Evolutionary conservation across 805 yeast species (phyloP), one percentile per base, ranked within the genome.

Genomic region (Sugiyamaella qingdaonensis): DNA sequence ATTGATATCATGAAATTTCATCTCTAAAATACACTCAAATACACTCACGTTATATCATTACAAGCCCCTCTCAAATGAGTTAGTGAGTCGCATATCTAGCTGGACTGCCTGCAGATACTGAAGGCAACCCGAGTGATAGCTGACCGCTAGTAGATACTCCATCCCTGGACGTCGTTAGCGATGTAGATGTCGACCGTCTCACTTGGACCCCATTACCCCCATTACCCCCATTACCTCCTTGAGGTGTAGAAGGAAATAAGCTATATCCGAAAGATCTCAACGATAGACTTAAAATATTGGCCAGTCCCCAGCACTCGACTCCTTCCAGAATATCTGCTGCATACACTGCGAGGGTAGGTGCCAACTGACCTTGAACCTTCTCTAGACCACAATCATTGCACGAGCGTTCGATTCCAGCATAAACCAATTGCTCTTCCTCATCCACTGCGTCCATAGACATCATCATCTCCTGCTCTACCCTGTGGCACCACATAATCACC

Each of bases 401-500:
- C 11, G 59, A 48, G 27, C 54, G 49, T 31, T 64, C 66, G 19
- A 63, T 58, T 19, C 54, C 47, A 29, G 52, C 54, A 45, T 61
- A 61, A 2, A 60, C 55, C 10, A 46, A 41, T 34, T 57, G 61
- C 7, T 61, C 60, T 4, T 45, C 48, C 27, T 45, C 37, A 18
- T 54, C 51, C 19, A 43, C 21, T 2, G 58, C 44, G 19, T 49
- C 47, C 21, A 36, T 13, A 48, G 48, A 18, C 44, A 19, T 44
- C 55, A 42, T 51, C 39, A 57, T 24, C n/a, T 55, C 62, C 27
- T 61, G 59, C 45, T 64, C 66, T 10, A 64, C 56, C 10, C 63
- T 55, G 27, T 63, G 61, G 46, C 61, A 57, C 69, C 69, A 65
- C 55, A 64, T 57, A 19, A 64, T 55, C 14, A 65, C 52, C 8